These are phyloP conservation scores for Kokia cookei DNA, from an alignment of 441 rosid genomes.

Conservation along the genomic window DNA sequence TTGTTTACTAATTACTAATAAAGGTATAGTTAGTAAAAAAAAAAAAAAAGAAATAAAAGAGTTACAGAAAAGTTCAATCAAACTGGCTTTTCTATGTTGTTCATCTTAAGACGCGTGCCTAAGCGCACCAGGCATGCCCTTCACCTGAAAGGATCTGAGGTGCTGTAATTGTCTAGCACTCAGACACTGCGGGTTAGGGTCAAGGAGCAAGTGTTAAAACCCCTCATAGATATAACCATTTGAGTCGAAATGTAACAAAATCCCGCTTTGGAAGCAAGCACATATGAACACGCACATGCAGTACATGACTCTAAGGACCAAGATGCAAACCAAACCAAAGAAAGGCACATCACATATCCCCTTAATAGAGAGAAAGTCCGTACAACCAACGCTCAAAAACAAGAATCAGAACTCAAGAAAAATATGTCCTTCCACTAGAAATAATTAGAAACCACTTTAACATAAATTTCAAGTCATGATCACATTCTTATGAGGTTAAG, in stretches of 20 bases:
- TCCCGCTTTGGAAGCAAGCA: background rate
- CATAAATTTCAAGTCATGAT: background rate
- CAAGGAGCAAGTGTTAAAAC: background rate
- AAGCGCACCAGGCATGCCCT: background rate
- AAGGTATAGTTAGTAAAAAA: background rate
- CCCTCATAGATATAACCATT: background rate
- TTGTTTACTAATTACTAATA: too few species aligned
- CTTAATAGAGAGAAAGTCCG: background rate
- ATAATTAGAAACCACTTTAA: background rate
- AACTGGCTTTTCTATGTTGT: background rate
- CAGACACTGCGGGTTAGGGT: background rate
- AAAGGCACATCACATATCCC: background rate
- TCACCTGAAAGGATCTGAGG: background rate
- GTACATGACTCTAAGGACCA: background rate
- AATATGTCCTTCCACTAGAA: background rate
- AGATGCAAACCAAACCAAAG: background rate
- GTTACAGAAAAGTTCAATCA: background rate
- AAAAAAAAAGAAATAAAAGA: too few species aligned
- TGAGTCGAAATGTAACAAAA: background rate
- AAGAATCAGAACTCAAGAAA: background rate
- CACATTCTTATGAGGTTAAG: background rate
- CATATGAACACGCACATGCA: background rate
- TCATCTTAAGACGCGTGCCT: background rate
- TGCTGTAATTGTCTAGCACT: background rate
- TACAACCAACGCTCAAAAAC: background rate